Conservation (phyloP, 2,329 filamentous ascomycete species). For the Dryadomyces quercivorus region DNA sequence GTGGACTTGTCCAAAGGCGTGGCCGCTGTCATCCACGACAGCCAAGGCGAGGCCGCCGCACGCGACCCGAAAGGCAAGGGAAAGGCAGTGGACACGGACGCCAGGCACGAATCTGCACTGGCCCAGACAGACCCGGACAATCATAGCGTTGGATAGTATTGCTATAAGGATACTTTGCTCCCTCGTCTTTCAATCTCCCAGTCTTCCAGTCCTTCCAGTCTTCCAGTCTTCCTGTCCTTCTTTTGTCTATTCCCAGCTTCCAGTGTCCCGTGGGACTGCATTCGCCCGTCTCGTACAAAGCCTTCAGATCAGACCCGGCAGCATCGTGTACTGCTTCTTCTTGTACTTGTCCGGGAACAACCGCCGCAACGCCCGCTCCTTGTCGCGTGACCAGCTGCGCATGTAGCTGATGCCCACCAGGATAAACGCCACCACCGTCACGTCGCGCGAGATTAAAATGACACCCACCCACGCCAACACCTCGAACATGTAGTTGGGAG, state of each 20-base stretch:
- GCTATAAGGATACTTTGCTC: too few species aligned
- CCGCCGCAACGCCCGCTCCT: constrained; percentile 79
- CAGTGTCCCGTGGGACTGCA: too few species aligned
- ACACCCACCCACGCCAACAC: constrained; percentile 76
- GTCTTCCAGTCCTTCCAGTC: too few species aligned
- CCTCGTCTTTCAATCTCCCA: too few species aligned
- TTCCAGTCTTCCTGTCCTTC: too few species aligned
- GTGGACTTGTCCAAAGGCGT: too few species aligned
- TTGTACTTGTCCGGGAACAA: constrained; percentile 92
- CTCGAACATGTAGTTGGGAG: constrained; percentile 97
- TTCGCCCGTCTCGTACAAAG: not conserved
- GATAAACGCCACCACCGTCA: constrained; percentile 67
- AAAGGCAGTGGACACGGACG: constrained; percentile 5
- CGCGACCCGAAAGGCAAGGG: constrained; percentile 6
- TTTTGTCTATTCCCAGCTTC: not conserved
- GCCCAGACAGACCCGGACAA: too few species aligned
- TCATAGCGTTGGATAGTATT: too few species aligned
- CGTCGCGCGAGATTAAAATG: constrained; percentile 66
- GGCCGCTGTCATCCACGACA: too few species aligned
- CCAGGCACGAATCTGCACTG: too few species aligned
- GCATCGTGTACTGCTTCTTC: constrained; percentile 77
- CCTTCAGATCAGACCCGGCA: constrained; percentile 61
- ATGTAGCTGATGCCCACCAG: constrained; percentile 64
- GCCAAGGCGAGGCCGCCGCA: too few species aligned
- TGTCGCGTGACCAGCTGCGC: constrained; percentile 78